phyloP scores from a whole-genome alignment of 73 alveolate genomes.

The Breviolum minutum region DNA sequence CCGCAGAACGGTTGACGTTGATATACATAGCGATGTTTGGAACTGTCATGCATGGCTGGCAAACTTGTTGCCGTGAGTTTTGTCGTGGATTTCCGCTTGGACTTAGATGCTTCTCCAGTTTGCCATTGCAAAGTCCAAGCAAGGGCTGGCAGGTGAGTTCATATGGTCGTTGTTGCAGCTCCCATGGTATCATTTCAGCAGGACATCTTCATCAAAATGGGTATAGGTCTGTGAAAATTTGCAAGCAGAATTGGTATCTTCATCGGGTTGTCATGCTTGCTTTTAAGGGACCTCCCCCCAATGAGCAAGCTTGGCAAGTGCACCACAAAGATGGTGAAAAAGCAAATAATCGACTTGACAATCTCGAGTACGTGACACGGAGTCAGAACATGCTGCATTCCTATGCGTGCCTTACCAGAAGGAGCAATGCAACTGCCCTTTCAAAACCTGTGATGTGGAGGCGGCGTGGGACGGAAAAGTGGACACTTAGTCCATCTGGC shows the following conservation, averaged over 20 bases:
- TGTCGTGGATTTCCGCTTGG: not conserved
- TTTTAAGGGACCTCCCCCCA: not conserved
- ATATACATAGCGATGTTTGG: too few relatives aligned
- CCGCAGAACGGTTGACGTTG: too few relatives aligned
- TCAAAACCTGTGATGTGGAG: not conserved
- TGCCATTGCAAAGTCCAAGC: not conserved
- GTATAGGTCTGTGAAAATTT: not conserved
- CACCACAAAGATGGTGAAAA: not conserved
- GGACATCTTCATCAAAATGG: not conserved
- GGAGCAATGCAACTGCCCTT: not conserved
- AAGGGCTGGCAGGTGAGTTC: not conserved
- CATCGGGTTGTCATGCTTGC: not conserved
- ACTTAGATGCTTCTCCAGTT: not conserved
- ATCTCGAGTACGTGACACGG: not conserved
- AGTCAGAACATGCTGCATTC: not conserved
- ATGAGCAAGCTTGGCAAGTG: not conserved
- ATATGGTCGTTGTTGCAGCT: not conserved
- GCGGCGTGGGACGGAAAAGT: not conserved
- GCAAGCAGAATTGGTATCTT: not conserved
- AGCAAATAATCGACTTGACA: not conserved
- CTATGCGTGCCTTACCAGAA: not conserved
- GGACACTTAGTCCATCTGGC: not conserved
- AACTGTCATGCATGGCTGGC: too few relatives aligned
- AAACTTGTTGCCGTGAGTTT: too few relatives aligned
- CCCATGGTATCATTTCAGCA: not conserved